Percentiles rank a stretch among this genome's conserved stretches.
These are phyloP conservation scores for Ophiosphaerella narmari DNA, from an alignment of 2,329 filamentous ascomycete species.

Conservation along the genomic window DNA sequence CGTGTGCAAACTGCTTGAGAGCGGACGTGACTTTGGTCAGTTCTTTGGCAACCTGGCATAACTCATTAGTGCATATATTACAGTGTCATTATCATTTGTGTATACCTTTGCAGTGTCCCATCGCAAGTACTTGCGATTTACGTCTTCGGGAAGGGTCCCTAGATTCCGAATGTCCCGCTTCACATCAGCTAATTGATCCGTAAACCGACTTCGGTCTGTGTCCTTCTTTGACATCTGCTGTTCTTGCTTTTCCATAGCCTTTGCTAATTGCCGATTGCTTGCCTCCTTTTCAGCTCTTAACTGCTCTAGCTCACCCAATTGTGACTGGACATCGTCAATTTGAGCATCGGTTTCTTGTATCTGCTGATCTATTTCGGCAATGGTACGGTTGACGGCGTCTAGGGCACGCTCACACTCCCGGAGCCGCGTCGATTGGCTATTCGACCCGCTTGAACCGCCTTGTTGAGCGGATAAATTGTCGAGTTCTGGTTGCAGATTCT, in stretches of 20 bases:
- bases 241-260: slow-evolving; percentile 81
- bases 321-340: slow-evolving; percentile 63
- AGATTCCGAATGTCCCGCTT: slow-evolving; percentile 89
- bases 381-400: slow-evolving; percentile 71
- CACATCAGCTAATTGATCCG: slow-evolving; percentile 77
- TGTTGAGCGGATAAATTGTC: slow-evolving; percentile 68
- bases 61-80: slow-evolving; percentile 15
- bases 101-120: slow-evolving; percentile 77
- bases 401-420: slow-evolving; percentile 82
- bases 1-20: slow-evolving; percentile 94
- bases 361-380: slow-evolving; percentile 69
- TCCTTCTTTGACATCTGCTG: slow-evolving; percentile 91
- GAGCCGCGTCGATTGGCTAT: slow-evolving; percentile 60
- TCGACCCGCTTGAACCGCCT: slow-evolving; percentile 60
- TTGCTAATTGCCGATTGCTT: slow-evolving; percentile 74
- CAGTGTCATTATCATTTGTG: slow-evolving; percentile 9
- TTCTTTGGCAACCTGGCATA: slow-evolving; percentile 50
- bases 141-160: slow-evolving; percentile 90
- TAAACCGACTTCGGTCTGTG: slow-evolving; percentile 81
- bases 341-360: slow-evolving; percentile 75
- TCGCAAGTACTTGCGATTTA: slow-evolving; percentile 86
- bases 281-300: slow-evolving; percentile 67
- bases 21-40: slow-evolving; percentile 91
- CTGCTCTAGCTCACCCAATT: slow-evolving; percentile 64
- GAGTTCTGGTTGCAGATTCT: slow-evolving; percentile 83